Evolutionary conservation across 352 stramenopile species (phyloP).

Genomic region (Phytophthora sojae): DNA sequence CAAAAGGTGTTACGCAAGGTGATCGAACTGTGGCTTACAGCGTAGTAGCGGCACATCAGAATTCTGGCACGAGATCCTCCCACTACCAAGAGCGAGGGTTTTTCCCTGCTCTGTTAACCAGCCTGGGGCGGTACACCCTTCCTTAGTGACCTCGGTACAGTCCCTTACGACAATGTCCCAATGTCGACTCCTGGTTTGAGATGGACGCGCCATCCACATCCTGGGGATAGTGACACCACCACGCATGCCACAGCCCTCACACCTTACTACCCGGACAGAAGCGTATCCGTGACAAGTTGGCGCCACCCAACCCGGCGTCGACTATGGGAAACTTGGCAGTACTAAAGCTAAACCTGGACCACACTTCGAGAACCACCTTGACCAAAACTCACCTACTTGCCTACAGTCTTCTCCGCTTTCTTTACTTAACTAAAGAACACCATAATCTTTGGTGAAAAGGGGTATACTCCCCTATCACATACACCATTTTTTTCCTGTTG

Average conservation of each 20-base stretch:
- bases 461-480: too few relatives aligned
- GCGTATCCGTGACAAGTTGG: conserved; percentile 54
- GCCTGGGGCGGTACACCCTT: conserved; percentile 58
- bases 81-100: conserved; percentile 65
- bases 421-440: too few relatives aligned
- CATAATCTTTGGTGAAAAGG: too few relatives aligned
- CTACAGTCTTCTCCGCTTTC: too few relatives aligned
- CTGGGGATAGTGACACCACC: conserved; percentile 41
- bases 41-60: conserved; percentile 31
- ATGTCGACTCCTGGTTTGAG: conserved; percentile 67
- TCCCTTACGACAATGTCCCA: conserved; percentile 41
- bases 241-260: conserved; percentile 43
- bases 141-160: conserved; percentile 54
- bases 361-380: conserved; percentile 28
- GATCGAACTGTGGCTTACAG: conserved; percentile 39
- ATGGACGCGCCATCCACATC: conserved; percentile 54
- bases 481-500: too few relatives aligned
- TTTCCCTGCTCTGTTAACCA: conserved; percentile 70
- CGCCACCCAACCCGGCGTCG: conserved; percentile 47
- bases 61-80: conserved; percentile 62
- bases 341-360: conserved; percentile 20
- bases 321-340: neutral
- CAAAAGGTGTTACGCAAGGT: conserved; percentile 34
- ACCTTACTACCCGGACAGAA: conserved; percentile 55
- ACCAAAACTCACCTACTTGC: neutral